Percentiles rank a stretch among this genome's conserved stretches.
Evolutionary conservation across 768 basidiomycete species (phyloP).

Genomic region (Filobasidium floriforme): DNA sequence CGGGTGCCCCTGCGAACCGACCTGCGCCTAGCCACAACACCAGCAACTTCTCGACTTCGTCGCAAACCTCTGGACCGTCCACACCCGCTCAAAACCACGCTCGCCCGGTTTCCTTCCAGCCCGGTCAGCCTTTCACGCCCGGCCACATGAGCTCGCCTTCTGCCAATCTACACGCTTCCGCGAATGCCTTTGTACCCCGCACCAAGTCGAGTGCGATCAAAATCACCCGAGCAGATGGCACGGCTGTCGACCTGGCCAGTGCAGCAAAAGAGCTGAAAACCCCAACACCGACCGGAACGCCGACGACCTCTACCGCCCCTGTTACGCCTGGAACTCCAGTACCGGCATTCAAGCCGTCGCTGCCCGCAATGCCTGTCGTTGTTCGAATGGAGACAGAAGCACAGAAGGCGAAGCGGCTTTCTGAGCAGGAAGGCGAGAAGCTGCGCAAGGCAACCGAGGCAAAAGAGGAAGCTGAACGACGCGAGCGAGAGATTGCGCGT

Average conservation of each 20-base stretch:
- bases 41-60: slow-evolving; percentile 11
- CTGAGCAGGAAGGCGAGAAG: slow-evolving; percentile 32
- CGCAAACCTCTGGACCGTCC: slow-evolving; percentile 10
- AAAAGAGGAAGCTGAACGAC: slow-evolving; percentile 34
- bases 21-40: neutral
- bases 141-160: slow-evolving; percentile 13
- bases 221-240: slow-evolving; percentile 48
- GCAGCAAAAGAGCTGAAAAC: slow-evolving; percentile 47
- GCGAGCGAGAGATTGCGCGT: slow-evolving; percentile 35
- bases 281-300: slow-evolving; percentile 32
- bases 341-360: slow-evolving; percentile 30
- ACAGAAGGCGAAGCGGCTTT: slow-evolving; percentile 32
- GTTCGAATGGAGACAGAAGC: slow-evolving; percentile 42
- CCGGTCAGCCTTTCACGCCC: slow-evolving; percentile 17
- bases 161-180: slow-evolving; percentile 35
- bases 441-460: slow-evolving; percentile 45
- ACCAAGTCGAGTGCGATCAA: slow-evolving; percentile 45
- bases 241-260: slow-evolving; percentile 50
- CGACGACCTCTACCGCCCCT: slow-evolving; percentile 39
- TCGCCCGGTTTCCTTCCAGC: slow-evolving; percentile 25
- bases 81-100: slow-evolving; percentile 26
- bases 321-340: slow-evolving; percentile 39
- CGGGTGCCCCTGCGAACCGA: neutral
- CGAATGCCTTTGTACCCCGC: slow-evolving; percentile 45
- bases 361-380: slow-evolving; percentile 33